These are phyloP conservation scores for Mycena albidolilacea DNA, from an alignment of 768 basidiomycete species.

Conservation along the genomic window DNA sequence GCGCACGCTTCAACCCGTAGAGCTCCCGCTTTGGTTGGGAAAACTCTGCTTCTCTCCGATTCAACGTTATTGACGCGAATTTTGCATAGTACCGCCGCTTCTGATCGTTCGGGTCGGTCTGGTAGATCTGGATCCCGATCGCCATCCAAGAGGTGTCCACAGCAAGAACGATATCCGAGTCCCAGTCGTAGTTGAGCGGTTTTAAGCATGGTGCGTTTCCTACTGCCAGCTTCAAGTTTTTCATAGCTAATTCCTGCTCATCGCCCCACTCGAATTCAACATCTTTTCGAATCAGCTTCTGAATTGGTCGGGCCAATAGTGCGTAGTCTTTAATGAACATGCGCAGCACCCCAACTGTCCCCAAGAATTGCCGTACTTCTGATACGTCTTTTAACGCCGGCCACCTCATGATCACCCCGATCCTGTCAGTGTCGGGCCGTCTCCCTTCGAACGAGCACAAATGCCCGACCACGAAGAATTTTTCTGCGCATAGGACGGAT, in stretches of 20 bases:
- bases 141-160: constrained; percentile 51
- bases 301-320: constrained; percentile 31
- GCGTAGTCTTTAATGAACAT: too few relatives aligned
- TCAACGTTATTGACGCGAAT: constrained; percentile 58
- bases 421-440: too few relatives aligned
- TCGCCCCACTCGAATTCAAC: constrained; percentile 47
- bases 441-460: constrained; percentile 52
- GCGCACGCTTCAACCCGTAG: too few relatives aligned
- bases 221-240: constrained; percentile 40
- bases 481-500: too few relatives aligned
- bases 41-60: constrained; percentile 50
- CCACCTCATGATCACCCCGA: too few relatives aligned
- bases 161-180: constrained; percentile 44
- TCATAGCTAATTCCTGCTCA: constrained; percentile 45
- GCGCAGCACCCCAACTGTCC: too few relatives aligned
- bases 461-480: constrained; percentile 53
- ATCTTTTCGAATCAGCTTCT: constrained; percentile 28
- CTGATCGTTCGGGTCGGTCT: constrained; percentile 43
- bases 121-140: constrained; percentile 56
- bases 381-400: too few relatives aligned
- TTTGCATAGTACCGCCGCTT: constrained; percentile 42
- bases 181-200: constrained; percentile 40
- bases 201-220: constrained; percentile 43
- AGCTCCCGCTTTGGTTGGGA: constrained; percentile 62
- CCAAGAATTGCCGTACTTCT: too few relatives aligned